Evolutionary conservation across 371 early-diverging fungal genomes (phyloP), one percentile per base, ranked within the genome.

Genomic region (Mucor indicus): DNA sequence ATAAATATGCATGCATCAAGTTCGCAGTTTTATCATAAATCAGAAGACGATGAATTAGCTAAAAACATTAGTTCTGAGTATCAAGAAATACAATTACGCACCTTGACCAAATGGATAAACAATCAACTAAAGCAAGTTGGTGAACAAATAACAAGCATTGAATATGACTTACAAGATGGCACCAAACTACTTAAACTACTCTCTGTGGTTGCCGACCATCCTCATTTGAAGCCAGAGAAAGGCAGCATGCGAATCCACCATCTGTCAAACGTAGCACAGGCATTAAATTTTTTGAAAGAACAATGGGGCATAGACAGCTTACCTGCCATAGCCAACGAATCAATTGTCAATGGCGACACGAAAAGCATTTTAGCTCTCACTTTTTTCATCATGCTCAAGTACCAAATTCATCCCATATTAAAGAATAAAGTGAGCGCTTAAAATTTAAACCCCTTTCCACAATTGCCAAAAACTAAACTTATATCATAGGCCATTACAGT

Each of bases 71-170:
- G 65, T 25, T 51, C 60, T 17, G 69, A 67, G 20, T 74, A 74
- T 44, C 65, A 69, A 41, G 79, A 77, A 44, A 82, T 85, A 9
- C 92, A 92, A 63, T 81, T 79, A 48, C 83, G 83, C 27, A 84
- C 91, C 4, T 80, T 92, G 46, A 88, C 87, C 29, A 84, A 85
- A 40, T 92, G 92, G 92, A 80, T 87, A 55, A 92, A 92, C 57
- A 69, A 74, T 45, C 81, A 89, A 60, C 78, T 92, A 17, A 58
- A 69, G 42, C 58, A 75, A 48, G 60, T 68, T 13, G 50, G 64
- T 23, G 65, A 67, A 46, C 30, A 42, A 39, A 45, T 72, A 36
- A 15, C 32, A 38, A 50, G 67, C 33, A 76, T 80, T 40, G 79
- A 81, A 20, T 66, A 55, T 27, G 86, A 81, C 52, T 73, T 84